Percentiles rank a stretch among this genome's conserved stretches.
These are phyloP conservation scores for Colletotrichum eremochloae DNA, from an alignment of 2,329 filamentous ascomycete genomes.

Conservation along the genomic window DNA sequence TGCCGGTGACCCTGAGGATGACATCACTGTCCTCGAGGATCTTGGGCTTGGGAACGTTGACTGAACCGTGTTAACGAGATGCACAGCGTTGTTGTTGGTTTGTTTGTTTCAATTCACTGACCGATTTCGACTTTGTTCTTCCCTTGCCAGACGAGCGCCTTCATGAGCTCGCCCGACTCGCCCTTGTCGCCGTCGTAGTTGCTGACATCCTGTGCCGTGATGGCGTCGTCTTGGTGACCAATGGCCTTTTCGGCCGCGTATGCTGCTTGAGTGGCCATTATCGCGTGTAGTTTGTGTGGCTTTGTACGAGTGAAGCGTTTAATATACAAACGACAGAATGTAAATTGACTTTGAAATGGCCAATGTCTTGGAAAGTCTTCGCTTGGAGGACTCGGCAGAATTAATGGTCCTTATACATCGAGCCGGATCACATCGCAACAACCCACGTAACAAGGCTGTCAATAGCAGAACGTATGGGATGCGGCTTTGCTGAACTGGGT, in stretches of 20 bases:
- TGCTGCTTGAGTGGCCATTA: slow-evolving; percentile 76
- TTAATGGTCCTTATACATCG: neutral
- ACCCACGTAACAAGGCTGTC: slow-evolving; percentile 1
- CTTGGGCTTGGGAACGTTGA: slow-evolving; percentile 77
- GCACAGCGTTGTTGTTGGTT: too few relatives aligned
- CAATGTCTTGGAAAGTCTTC: neutral
- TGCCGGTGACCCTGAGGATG: slow-evolving; percentile 82
- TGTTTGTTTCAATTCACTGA: slow-evolving; percentile 47
- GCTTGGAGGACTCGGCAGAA: neutral
- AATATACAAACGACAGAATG: neutral
- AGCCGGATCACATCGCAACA: neutral
- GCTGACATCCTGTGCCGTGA: slow-evolving; percentile 76
- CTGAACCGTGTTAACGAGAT: slow-evolving; percentile 47
- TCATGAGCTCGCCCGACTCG: slow-evolving; percentile 75
- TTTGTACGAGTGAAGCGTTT: neutral
- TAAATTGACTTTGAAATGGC: neutral
- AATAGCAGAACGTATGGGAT: neutral
- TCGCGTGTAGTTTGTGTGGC: slow-evolving; percentile 31
- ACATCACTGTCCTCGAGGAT: slow-evolving; percentile 82
- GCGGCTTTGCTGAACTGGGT: neutral
- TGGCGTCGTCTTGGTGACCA: slow-evolving; percentile 75
- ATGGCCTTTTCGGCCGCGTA: slow-evolving; percentile 74
- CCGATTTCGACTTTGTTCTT: slow-evolving; percentile 82
- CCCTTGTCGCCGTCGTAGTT: slow-evolving; percentile 63
- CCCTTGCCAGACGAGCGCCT: slow-evolving; percentile 84